Evolutionary conservation across 2,329 filamentous ascomycete species (phyloP).

Genomic region (Fusarium abutilonis): DNA sequence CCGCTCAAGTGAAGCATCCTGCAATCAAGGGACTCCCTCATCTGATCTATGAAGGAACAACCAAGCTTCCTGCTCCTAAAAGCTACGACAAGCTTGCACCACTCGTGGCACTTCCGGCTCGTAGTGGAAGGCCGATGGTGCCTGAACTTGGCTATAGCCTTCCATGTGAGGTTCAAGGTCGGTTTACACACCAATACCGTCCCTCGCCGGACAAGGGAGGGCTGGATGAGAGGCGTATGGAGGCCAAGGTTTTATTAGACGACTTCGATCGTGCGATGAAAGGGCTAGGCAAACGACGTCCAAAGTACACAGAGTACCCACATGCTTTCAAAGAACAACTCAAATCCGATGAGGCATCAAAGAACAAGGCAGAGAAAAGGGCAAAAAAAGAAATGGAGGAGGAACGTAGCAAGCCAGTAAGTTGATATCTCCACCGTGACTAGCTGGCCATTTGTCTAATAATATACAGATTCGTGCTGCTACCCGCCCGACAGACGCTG

Average conservation of each 20-base stretch:
- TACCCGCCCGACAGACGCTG: conserved; percentile 56
- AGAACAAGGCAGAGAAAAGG: conserved; percentile 58
- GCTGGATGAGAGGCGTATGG: conserved; percentile 54
- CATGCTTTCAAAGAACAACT: conserved; percentile 59
- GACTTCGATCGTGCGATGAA: conserved; percentile 57
- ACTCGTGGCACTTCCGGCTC: conserved; percentile 54
- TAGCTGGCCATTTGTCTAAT: conserved; percentile 9
- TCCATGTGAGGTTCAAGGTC: conserved; percentile 57
- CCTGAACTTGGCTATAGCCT: conserved; percentile 53
- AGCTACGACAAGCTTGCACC: conserved; percentile 58
- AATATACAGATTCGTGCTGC: conserved; percentile 52
- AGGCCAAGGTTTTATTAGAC: conserved; percentile 53
- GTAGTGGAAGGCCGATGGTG: conserved; percentile 52
- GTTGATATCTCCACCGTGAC: conserved; percentile 21
- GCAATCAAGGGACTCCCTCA: conserved; percentile 53
- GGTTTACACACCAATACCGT: conserved; percentile 54
- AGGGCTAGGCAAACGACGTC: conserved; percentile 54
- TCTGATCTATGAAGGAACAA: conserved; percentile 51
- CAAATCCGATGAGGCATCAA: conserved; percentile 57
- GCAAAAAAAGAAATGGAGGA: conserved; percentile 56
- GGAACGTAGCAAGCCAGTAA: conserved; percentile 54
- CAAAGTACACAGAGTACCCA: conserved; percentile 60
- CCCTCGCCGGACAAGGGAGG: conserved; percentile 53
- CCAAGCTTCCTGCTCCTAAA: conserved; percentile 57
- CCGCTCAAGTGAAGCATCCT: conserved; percentile 52